Percentiles rank a stretch among this genome's conserved stretches.
phyloP scores from a whole-genome alignment of 148 eudicot genomes.

The Vaccinium myrtillus region DNA sequence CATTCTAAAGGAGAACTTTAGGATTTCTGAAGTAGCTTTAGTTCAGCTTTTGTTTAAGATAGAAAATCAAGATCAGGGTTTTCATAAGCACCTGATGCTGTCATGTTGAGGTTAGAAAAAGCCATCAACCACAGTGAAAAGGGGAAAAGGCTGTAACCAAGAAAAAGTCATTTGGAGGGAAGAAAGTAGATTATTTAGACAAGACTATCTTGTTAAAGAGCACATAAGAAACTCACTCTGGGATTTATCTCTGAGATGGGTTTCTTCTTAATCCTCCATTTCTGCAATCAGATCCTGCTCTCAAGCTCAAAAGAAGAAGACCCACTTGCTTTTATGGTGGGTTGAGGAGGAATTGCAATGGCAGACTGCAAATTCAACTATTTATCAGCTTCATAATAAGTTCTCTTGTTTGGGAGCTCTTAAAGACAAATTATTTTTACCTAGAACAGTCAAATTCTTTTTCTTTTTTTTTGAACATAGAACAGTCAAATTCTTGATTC shows the following conservation, averaged over 20 bases:
- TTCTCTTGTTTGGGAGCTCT: constrained; percentile 41
- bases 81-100: background rate
- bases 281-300: background rate
- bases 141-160: background rate
- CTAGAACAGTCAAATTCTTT: background rate
- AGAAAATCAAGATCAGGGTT: background rate
- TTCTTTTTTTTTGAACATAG: no score
- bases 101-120: background rate
- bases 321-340: background rate
- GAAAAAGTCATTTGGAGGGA: background rate
- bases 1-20: background rate
- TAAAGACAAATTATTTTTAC: constrained; percentile 15
- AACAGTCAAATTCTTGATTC: no score
- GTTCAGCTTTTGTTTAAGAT: background rate
- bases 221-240: constrained; percentile 15
- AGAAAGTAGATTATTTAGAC: background rate
- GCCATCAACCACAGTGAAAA: background rate
- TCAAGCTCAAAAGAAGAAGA: background rate
- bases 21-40: background rate
- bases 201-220: background rate
- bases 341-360: background rate
- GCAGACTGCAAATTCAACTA: background rate
- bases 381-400: constrained; percentile 23
- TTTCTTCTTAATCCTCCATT: constrained; percentile 4
- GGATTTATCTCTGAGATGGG: background rate